Evolutionary conservation across 495 filamentous ascomycete genomes (phyloP).

Genomic region (Physcia stellaris): DNA sequence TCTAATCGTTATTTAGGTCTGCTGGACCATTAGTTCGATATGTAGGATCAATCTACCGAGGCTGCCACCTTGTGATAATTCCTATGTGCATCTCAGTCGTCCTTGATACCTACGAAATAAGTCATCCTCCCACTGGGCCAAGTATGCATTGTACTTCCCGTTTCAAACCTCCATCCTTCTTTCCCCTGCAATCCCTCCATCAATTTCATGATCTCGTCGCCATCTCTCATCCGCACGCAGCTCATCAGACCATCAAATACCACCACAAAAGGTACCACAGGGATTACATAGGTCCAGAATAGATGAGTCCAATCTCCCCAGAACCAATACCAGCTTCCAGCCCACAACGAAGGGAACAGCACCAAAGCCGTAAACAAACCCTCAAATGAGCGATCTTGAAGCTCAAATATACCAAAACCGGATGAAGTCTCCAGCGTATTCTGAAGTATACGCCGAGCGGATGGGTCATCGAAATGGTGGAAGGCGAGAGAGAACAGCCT

Average conservation of each 20-base stretch:
- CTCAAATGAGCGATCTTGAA: slow-evolving; percentile 44
- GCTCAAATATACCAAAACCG: slow-evolving; percentile 63
- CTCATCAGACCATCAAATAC: slow-evolving; percentile 56
- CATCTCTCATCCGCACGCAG: slow-evolving; percentile 47
- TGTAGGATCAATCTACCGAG: too few relatives aligned
- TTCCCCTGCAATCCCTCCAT: slow-evolving; percentile 35
- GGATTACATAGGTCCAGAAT: slow-evolving; percentile 50
- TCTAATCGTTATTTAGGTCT: too few relatives aligned
- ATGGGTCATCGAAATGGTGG: slow-evolving; percentile 58
- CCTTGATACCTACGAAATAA: slow-evolving; percentile 16
- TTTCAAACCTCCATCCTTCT: slow-evolving; percentile 24
- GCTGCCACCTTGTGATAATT: too few relatives aligned
- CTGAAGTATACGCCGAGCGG: slow-evolving; percentile 42
- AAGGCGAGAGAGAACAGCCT: slow-evolving; percentile 60
- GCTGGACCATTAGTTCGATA: too few relatives aligned
- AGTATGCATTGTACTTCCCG: slow-evolving; percentile 33
- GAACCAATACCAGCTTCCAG: slow-evolving; percentile 45
- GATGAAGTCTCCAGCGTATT: slow-evolving; percentile 49
- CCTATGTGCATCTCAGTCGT: too few relatives aligned
- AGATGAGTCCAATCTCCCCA: slow-evolving; percentile 44
- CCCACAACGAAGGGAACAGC: slow-evolving; percentile 38
- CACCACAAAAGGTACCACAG: slow-evolving; percentile 48
- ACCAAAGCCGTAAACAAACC: slow-evolving; percentile 39
- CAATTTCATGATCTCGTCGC: slow-evolving; percentile 46
- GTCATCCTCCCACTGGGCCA: slow-evolving; percentile 14